phyloP scores from a whole-genome alignment of 1,284 basidiomycete genomes.

The Puccinia polysora region DNA sequence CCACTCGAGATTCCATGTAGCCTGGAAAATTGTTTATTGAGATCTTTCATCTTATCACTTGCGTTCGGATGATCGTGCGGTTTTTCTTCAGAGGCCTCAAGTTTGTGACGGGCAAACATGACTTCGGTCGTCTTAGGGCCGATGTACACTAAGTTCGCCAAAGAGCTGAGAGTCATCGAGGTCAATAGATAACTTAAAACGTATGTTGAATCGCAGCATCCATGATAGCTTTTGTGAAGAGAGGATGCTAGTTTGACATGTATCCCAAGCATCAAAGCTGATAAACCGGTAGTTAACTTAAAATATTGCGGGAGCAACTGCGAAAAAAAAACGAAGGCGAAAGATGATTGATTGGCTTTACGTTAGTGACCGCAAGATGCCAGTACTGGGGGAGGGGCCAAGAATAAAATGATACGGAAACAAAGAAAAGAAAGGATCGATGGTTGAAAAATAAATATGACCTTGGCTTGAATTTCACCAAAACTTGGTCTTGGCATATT shows the following conservation, averaged over 20 bases:
- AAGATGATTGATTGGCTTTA: too few species aligned
- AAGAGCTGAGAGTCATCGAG: conserved; percentile 34
- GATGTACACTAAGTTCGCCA: conserved; percentile 56
- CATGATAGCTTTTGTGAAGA: conserved; percentile 53
- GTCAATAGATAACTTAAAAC: conserved; percentile 17
- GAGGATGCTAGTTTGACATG: conserved; percentile 65
- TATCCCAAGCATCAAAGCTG: conserved; percentile 60
- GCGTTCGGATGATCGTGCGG: conserved; percentile 63
- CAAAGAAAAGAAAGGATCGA: background rate
- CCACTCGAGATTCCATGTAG: conserved; percentile 30
- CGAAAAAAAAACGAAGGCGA: conserved; percentile 51
- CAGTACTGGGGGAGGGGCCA: too few species aligned
- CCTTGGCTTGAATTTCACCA: conserved; percentile 61
- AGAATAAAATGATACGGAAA: too few species aligned
- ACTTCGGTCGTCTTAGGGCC: conserved; percentile 55
- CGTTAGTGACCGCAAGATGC: background rate
- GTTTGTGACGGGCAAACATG: conserved; percentile 66
- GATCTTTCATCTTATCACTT: conserved; percentile 49
- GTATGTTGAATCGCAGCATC: conserved; percentile 52
- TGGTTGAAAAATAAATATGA: background rate
- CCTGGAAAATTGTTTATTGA: conserved; percentile 35
- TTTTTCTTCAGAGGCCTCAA: conserved; percentile 71
- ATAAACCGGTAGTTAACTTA: conserved; percentile 60
- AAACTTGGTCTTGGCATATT: conserved; percentile 63
- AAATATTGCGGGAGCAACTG: conserved; percentile 73